phyloP scores from a whole-genome alignment of 768 basidiomycete species.

The Tylopilus vinaceipallidus region DNA sequence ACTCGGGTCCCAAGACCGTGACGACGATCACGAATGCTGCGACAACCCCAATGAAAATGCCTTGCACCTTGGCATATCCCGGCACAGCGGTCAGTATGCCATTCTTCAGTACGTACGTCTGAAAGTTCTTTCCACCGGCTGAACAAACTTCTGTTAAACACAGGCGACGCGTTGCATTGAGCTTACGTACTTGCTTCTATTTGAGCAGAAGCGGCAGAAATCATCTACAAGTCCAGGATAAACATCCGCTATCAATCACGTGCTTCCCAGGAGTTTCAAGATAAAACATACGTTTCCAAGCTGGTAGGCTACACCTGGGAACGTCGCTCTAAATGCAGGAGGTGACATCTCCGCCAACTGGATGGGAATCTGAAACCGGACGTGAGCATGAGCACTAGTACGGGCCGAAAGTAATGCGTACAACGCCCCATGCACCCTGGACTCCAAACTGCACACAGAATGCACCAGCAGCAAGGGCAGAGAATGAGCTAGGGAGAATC shows the following conservation, averaged over 20 bases:
- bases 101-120: constrained; percentile 43
- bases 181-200: constrained; percentile 69
- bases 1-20: constrained; percentile 79
- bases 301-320: constrained; percentile 85
- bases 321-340: constrained; percentile 85
- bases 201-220: constrained; percentile 72
- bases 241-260: neutral
- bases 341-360: constrained; percentile 84
- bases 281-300: constrained; percentile 55
- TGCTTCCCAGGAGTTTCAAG: neutral
- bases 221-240: constrained; percentile 39
- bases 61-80: constrained; percentile 77
- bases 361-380: constrained; percentile 53
- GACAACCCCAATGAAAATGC: constrained; percentile 84
- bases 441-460: constrained; percentile 88
- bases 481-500: constrained; percentile 74
- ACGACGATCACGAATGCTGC: constrained; percentile 74
- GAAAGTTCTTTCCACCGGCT: constrained; percentile 63
- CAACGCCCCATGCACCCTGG: constrained; percentile 89
- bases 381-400: neutral
- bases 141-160: neutral
- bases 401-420: constrained; percentile 34
- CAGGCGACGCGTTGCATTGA: neutral
- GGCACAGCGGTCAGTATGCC: constrained; percentile 45
- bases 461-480: constrained; percentile 73